Conservation (phyloP, 2,329 filamentous ascomycete species). For the Penicillium griseofulvum region DNA sequence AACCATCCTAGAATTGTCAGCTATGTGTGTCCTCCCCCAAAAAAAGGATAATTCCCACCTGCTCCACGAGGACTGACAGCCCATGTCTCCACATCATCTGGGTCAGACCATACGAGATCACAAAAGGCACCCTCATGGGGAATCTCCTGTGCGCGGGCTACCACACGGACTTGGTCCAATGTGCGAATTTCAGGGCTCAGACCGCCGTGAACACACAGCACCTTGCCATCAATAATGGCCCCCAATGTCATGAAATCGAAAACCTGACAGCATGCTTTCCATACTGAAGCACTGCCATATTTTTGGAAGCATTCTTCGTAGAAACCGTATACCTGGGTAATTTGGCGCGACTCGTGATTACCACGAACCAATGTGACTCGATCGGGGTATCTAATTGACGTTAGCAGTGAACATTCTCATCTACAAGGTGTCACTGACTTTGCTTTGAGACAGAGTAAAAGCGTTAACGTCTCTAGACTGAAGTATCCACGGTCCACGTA, state of each 20-base stretch:
- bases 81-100: slow-evolving; percentile 69
- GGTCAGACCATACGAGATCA: slow-evolving; percentile 74
- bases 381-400: slow-evolving; percentile 69
- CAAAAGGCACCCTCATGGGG: slow-evolving; percentile 76
- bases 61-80: slow-evolving; percentile 67
- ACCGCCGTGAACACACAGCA: slow-evolving; percentile 69
- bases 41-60: slow-evolving; percentile 47
- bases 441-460: slow-evolving; percentile 70
- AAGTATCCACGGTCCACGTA: slow-evolving; percentile 75
- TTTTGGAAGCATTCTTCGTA: slow-evolving; percentile 96
- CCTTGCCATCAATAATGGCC: slow-evolving; percentile 74
- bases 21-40: slow-evolving; percentile 39
- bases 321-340: slow-evolving; percentile 96
- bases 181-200: slow-evolving; percentile 10
- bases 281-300: slow-evolving; percentile 94
- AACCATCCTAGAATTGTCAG: slow-evolving; percentile 48
- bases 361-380: slow-evolving; percentile 94
- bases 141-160: slow-evolving; percentile 72
- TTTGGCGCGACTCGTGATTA: slow-evolving; percentile 94
- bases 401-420: background rate
- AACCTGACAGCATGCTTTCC: slow-evolving; percentile 95
- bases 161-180: slow-evolving; percentile 67
- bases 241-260: slow-evolving; percentile 95
- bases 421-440: slow-evolving; percentile 49
- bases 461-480: slow-evolving; percentile 69